Percentiles rank a stretch among this genome's conserved stretches.
These are phyloP conservation scores for Taiwanofungus camphoratus DNA, from an alignment of 1,284 basidiomycete species.

Conservation along the genomic window DNA sequence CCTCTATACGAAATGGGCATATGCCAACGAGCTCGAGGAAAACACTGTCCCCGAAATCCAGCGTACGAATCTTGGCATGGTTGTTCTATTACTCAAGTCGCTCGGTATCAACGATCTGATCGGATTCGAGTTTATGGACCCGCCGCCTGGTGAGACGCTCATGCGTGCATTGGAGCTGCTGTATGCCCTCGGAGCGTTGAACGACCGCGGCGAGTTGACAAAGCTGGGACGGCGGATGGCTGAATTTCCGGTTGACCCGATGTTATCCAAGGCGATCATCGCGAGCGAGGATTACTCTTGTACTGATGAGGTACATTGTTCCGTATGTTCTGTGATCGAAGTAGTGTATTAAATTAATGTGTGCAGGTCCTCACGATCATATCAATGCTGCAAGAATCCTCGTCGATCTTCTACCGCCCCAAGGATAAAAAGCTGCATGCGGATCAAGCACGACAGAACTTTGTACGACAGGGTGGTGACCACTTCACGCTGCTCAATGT, in stretches of 20 bases:
- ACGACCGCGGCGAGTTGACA: conserved; percentile 94
- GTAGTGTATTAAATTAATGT: background rate
- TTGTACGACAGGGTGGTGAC: conserved; percentile 92
- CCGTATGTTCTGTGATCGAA: background rate
- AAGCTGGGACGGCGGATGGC: conserved; percentile 97
- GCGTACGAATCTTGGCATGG: conserved; percentile 95
- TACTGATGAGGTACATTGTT: conserved; percentile 80
- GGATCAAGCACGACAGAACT: conserved; percentile 95
- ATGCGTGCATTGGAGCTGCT: conserved; percentile 92
- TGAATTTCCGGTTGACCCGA: conserved; percentile 98
- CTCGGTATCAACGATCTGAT: conserved; percentile 97
- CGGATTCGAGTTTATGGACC: conserved; percentile 99
- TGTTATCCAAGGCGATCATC: conserved; percentile 95
- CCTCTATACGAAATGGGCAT: conserved; percentile 95
- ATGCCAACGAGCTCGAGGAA: conserved; percentile 90
- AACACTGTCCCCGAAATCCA: conserved; percentile 99
- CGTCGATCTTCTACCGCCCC: conserved; percentile 92
- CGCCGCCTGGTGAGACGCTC: conserved; percentile 97
- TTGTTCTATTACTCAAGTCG: conserved; percentile 91
- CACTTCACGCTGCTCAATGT: conserved; percentile 97
- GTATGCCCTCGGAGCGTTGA: conserved; percentile 93
- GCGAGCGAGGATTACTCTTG: conserved; percentile 93
- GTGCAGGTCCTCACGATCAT: conserved; percentile 89
- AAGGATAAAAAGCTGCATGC: conserved; percentile 97
- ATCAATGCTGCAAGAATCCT: conserved; percentile 94